phyloP scores from a whole-genome alignment of 2,329 filamentous ascomycete species.

The Xylariaceae sp. region DNA sequence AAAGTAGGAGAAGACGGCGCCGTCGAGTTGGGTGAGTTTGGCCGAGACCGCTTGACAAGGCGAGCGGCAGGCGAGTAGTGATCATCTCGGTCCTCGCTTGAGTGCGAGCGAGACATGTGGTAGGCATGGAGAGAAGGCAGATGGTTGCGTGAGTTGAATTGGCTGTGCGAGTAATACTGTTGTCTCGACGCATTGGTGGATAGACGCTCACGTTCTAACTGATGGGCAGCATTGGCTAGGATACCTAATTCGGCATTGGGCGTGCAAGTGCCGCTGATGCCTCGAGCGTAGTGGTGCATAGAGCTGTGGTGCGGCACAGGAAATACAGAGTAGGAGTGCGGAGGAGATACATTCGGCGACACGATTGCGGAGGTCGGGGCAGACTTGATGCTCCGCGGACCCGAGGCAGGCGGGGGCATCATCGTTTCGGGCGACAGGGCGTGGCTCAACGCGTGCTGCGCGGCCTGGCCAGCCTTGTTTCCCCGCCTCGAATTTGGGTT shows the following conservation, averaged over 20 bases:
- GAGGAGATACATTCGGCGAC: conserved; percentile 94
- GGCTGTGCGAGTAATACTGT: conserved; percentile 48
- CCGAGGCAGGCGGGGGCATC: conserved; percentile 62
- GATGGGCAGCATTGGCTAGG: conserved; percentile 55
- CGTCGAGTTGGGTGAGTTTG: conserved; percentile 91
- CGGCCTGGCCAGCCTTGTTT: conserved; percentile 64
- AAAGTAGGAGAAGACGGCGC: conserved; percentile 95
- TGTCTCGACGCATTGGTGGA: conserved; percentile 43
- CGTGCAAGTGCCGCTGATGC: conserved; percentile 37
- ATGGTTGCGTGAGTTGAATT: conserved; percentile 52
- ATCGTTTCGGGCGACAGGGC: conserved; percentile 56
- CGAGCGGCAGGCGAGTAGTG: conserved; percentile 65
- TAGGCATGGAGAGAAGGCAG: conserved; percentile 79
- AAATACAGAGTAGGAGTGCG: conserved; percentile 78
- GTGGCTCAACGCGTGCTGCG: conserved; percentile 41
- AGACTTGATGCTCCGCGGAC: conserved; percentile 77
- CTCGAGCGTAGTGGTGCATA: conserved; percentile 47
- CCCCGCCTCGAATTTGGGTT: conserved; percentile 94
- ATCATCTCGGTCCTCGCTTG: conserved; percentile 72
- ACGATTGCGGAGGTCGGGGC: conserved; percentile 79
- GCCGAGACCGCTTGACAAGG: conserved; percentile 80
- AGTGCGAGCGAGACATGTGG: conserved; percentile 87
- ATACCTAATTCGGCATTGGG: conserved; percentile 52
- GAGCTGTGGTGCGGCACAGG: conserved; percentile 42
- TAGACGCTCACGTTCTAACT: conserved; percentile 55